phyloP scores from a whole-genome alignment of 352 stramenopile species.

The Pythium oligandrum region DNA sequence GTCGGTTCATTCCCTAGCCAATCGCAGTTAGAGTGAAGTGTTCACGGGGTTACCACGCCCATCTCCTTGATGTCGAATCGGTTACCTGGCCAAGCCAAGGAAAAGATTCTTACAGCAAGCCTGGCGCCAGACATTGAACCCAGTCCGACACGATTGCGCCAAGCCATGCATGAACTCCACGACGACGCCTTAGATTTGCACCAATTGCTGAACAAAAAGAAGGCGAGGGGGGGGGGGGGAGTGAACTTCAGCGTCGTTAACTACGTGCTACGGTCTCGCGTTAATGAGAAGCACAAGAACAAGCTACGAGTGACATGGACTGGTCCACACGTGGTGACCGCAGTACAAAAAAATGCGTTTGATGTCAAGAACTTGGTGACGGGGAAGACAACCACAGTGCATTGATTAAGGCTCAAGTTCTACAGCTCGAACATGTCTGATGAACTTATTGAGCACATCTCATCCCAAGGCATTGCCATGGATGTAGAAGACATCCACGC shows the following conservation, averaged over 20 bases:
- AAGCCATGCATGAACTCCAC: too few relatives aligned
- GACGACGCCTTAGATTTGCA: too few relatives aligned
- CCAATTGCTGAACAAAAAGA: too few relatives aligned
- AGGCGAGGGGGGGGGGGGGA: too few relatives aligned
- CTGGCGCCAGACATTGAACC: too few relatives aligned
- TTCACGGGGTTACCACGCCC: too few relatives aligned
- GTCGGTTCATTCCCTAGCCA: too few relatives aligned
- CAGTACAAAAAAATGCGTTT: not conserved
- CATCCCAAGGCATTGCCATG: not conserved
- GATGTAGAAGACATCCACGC: not conserved
- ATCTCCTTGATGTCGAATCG: too few relatives aligned
- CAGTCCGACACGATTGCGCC: too few relatives aligned
- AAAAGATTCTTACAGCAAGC: too few relatives aligned
- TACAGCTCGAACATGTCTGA: not conserved
- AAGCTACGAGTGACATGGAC: slow-evolving; percentile 6
- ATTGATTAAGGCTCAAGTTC: not conserved
- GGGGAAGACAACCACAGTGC: not conserved
- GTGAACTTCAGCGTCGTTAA: slow-evolving; percentile 4
- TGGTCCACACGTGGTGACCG: not conserved
- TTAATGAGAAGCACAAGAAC: slow-evolving; percentile 7
- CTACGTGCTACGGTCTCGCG: slow-evolving; percentile 4
- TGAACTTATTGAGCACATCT: not conserved
- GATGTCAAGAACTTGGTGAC: not conserved
- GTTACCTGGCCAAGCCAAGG: too few relatives aligned
- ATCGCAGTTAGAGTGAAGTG: too few relatives aligned